Base-by-base conservation (phyloP, 2,329 filamentous ascomycete species). In the Cladosporium velox region DNA sequence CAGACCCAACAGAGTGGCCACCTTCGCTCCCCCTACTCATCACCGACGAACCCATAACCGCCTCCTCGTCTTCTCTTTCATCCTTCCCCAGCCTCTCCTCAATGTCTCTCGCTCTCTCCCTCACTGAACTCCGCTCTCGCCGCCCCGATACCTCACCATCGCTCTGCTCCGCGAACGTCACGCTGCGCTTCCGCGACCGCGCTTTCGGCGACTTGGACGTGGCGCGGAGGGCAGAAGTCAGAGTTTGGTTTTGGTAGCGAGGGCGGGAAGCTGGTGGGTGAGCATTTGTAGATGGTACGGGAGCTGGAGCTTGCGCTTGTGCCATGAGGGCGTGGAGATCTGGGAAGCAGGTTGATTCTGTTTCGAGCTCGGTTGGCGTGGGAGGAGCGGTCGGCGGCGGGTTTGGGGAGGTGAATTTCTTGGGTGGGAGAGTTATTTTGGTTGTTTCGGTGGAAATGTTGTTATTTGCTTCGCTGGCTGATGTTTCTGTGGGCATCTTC, bases 151-250 rank as follows among this genome's bases (percentile, higher is more conserved):
- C 24, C 21, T 26, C 59, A 6, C 15, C 59, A 10, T 52, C 44
- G 28, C 30, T 41, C 10, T 3, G 28, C 18, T 62, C 30, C n/a
- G 34, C 32, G 24, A 63, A 63, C 34, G 60, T 63, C n/a, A 63
- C 60, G 60, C 60, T 63, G 11, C 60, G 60, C 18, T 63, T 63
- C 12, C 59, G 30, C n/a, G 34, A 35, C 1, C 35, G 24, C 8
- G 34, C n/a, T 12, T 24, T 15, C 5, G n/a, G 21, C 15, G 59
- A n/a, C 28, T 35, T 58, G 55, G 55, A 26, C n/a, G 28, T 21
- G 7, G 28, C 59, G 32, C 60, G 60, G n/a, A 62, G 28, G 14
- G 47, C 44, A 1, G 59, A 62, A 6, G 59, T 47, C 11, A 49
- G 21, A 14, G 60, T 55, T 26, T 51, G 49, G 10, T n/a, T 32